Evolutionary conservation across 2,329 filamentous ascomycete genomes (phyloP).

Genomic region (Furcasterigmium sp.): DNA sequence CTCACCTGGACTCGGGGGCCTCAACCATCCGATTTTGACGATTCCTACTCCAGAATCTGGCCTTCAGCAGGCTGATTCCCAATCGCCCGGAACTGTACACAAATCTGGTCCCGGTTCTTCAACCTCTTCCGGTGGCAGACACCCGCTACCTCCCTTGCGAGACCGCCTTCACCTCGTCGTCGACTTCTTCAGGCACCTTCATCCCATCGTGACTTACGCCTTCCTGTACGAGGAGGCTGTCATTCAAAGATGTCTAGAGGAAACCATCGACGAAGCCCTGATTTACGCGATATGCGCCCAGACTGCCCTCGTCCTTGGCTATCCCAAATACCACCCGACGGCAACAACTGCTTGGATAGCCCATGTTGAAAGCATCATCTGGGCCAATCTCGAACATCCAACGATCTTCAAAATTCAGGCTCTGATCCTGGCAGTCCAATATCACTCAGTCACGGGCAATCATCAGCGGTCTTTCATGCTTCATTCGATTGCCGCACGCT

Average conservation of each 20-base stretch:
- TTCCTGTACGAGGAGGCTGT: constrained; percentile 4
- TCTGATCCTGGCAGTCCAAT: constrained; percentile 36
- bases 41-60: background rate
- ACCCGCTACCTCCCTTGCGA: constrained; percentile 3
- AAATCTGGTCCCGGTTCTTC: background rate
- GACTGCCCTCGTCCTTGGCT: constrained; percentile 4
- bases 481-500: constrained; percentile 34
- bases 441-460: constrained; percentile 34
- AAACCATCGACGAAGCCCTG: constrained; percentile 6
- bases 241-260: background rate
- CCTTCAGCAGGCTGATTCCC: background rate
- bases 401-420: constrained; percentile 25
- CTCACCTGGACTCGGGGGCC: too few species aligned
- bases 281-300: constrained; percentile 7
- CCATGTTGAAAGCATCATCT: constrained; percentile 26
- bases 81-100: background rate
- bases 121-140: background rate
- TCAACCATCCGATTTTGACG: background rate
- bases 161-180: constrained; percentile 13
- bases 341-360: constrained; percentile 29
- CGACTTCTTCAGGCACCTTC: constrained; percentile 16
- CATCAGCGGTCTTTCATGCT: constrained; percentile 40
- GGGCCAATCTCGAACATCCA: constrained; percentile 15
- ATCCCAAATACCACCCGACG: background rate
- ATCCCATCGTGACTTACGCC: constrained; percentile 13